Percentiles rank a stretch among this genome's conserved stretches.
phyloP scores from a whole-genome alignment of 345 rosid genomes.

The Angophora floribunda region DNA sequence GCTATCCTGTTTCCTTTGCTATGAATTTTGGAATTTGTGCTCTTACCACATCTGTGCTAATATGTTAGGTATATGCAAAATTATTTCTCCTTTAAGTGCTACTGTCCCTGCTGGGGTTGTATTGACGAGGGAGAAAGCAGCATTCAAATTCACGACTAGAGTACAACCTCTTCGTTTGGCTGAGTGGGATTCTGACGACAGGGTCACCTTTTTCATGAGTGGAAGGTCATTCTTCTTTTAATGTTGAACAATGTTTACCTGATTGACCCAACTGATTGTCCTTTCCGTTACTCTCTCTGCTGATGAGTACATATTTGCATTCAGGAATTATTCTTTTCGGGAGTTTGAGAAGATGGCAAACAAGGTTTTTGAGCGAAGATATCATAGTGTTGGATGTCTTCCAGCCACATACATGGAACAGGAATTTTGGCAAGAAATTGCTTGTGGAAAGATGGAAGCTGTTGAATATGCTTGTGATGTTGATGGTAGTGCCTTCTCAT shows the following conservation, averaged over 20 bases:
- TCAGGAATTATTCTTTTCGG: constrained; percentile 92
- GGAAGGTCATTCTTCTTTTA: constrained; percentile 56
- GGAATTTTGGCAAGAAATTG: constrained; percentile 98
- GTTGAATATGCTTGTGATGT: constrained; percentile 99
- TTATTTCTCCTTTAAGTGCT: constrained; percentile 72
- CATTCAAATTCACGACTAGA: constrained; percentile 95
- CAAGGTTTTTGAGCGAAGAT: constrained; percentile 92
- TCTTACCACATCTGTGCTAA: neutral
- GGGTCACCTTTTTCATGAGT: constrained; percentile 96
- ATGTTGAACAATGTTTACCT: neutral
- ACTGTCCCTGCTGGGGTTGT: constrained; percentile 95
- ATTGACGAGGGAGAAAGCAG: constrained; percentile 75
- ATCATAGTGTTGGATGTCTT: constrained; percentile 83
- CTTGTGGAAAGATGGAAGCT: constrained; percentile 86
- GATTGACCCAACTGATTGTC: neutral
- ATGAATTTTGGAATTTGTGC: neutral
- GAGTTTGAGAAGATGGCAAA: constrained; percentile 99
- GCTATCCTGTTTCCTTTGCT: neutral
- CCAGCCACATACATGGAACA: constrained; percentile 93
- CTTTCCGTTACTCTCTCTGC: neutral
- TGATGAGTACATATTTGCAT: constrained; percentile 12
- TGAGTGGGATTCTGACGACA: constrained; percentile 90
- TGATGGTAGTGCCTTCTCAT: constrained; percentile 99
- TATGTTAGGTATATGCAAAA: constrained; percentile 85
- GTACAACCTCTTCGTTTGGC: constrained; percentile 99